Base-by-base conservation (phyloP, 2,329 filamentous ascomycete genomes). In the Clonostachys sp. region DNA sequence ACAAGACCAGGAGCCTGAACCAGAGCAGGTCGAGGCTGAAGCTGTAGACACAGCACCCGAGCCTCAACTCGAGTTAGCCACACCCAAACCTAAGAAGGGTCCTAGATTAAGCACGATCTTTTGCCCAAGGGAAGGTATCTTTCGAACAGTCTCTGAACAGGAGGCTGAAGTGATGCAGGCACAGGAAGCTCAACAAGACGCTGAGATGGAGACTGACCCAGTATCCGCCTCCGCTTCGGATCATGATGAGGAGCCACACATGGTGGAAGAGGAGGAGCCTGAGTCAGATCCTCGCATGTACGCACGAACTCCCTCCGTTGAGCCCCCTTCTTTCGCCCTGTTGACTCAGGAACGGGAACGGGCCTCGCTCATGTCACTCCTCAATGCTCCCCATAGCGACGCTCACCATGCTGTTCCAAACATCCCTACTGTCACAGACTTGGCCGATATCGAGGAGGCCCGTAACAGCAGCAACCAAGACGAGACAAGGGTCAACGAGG, bases 111-210 rank as follows among this genome's bases (percentile, higher is more conserved):
- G 71, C 57, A 78, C 75, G 36, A 73, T 83, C 46, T 80, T 86
- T 55, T 75, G 81, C 12, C 80, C 83, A 6, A 75, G 77, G 16
- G 75, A 85, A 57, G 85, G 82, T 43, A 78, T 81, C 47, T 84
- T 86, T 59, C 76, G 78, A 43, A 81, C 80, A 3, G 66, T 83
- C 41, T 79, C 80, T 2, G 73, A 80, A 53, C 66, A 75, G 50
- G 75, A 80, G 49, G 70, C 74, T 12, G 69, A 71, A 16, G 69
- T 67, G 6, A 60, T 75, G 48, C 66, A 72, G 48, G 61, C 59
- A 0, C 58, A 63, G 39, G 48, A 30, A 13, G 34, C 18, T 5
- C 45, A 39, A 16, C 53, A 41, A 12, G 50, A 51, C 34, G 17
- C 51, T 17, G 51, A 52, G 30, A 17, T 45, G 13, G 56, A 58